phyloP scores from a whole-genome alignment of 441 rosid genomes.

The Manihot esculenta region DNA sequence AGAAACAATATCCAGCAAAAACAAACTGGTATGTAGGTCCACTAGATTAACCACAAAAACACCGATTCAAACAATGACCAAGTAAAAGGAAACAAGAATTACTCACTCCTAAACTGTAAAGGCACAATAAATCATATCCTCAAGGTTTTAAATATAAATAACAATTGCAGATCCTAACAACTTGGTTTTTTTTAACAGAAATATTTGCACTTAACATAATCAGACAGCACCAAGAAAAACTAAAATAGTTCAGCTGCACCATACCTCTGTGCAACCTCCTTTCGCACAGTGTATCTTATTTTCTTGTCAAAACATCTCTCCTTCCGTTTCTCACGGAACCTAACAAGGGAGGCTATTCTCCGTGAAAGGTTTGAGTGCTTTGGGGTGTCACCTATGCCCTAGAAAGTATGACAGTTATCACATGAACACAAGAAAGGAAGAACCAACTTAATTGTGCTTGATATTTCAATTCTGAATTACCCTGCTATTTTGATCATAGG shows the following conservation, averaged over 20 bases:
- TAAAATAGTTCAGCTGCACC: background rate
- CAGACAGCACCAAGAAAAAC: background rate
- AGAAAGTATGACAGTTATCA: conserved; percentile 21
- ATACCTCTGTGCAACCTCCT: conserved; percentile 81
- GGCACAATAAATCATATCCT: background rate
- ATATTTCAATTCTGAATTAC: conserved; percentile 33
- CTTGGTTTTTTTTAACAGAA: background rate
- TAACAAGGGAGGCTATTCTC: conserved; percentile 72
- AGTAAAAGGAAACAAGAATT: background rate
- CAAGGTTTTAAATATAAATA: background rate
- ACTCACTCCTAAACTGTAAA: background rate
- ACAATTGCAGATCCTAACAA: background rate
- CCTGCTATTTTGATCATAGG: conserved; percentile 47
- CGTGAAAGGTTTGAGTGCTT: conserved; percentile 60
- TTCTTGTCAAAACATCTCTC: conserved; percentile 86
- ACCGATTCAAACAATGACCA: background rate
- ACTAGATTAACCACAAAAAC: background rate
- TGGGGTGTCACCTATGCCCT: conserved; percentile 49
- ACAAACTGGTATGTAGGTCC: background rate
- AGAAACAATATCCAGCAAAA: background rate
- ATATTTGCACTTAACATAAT: background rate
- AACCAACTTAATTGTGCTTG: conserved; percentile 4
- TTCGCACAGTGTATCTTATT: conserved; percentile 67
- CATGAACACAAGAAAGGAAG: conserved; percentile 17
- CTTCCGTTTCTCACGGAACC: conserved; percentile 75